Base-by-base conservation (phyloP, 768 basidiomycete species). In the Porphyrellus cyaneotinctus region DNA sequence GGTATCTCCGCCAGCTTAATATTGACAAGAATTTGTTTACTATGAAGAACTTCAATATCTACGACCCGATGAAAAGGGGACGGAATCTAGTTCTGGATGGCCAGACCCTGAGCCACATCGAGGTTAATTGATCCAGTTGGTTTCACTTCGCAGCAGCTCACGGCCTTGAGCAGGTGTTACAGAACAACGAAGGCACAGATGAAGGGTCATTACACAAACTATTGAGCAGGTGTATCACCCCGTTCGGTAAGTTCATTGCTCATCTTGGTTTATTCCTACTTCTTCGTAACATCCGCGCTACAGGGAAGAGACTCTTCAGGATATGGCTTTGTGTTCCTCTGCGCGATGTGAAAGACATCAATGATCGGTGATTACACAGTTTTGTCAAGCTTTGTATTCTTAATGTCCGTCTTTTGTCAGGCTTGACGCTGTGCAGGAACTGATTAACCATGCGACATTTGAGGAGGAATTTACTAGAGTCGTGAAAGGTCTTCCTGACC, bases 31-130 rank as follows among this genome's bases (percentile, higher is more conserved):
- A 97, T 58, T 84, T 99, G 50, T 70, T 99, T 63, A 90, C 85
- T 49, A 94, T 97, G 87, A 88, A 84, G 73, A 98, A 98, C 66
- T 99, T 99, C 78, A 95, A 97, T 60, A 78, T 97, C 35, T 97
- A 95, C 64, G 93, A 97, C 69, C 97, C 97, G 0, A 92, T 97
- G 82, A 86, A 88, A 66, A 79, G 80, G 54, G 94, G 93, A n/a
- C 78, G 85, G 64, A 89, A 85, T 24, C 72, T 98, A 50, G 79
- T 90, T 0, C 76, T 99, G 38, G 95, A 99, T 68, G 97, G 97
- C 3, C 94, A 97, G 67, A 95, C 93, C 0, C 76, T 99, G 48
- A 88, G 91, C 15, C 97, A 99, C 67, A 78, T 99, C 56, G 97
- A 99, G 77, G 92, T 94, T 47, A 38, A 69, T 60, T 18, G 22